Evolutionary conservation across 2,329 filamentous ascomycete genomes (phyloP), one percentile per base, ranked within the genome.

Genomic region (Talaromyces atroroseus): DNA sequence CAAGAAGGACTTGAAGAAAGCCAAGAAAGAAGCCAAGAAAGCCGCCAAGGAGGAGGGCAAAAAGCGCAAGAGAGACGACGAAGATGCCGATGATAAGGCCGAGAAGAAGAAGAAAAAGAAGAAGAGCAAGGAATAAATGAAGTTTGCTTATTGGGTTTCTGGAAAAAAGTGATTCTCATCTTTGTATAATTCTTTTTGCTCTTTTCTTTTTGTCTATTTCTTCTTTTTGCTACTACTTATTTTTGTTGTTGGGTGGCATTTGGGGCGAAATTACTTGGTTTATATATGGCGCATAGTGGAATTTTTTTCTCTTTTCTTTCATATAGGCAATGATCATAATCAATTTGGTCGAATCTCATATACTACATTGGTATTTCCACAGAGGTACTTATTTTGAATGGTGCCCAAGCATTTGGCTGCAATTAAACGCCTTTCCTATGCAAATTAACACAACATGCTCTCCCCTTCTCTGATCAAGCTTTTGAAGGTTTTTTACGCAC

Each of bases 1-100:
- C 78, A 90, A 90, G 80, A 90, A 89, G 76, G 85, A 89, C 48
- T 72, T 87, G 66, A 89, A 89, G 80, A 88, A 88, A 78, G 75
- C 81, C 58, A 84, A 82, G 74, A 88, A 87, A 75, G 82, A 79
- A 60, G 76, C 75, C 42, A 80, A 83, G 68, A 82, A 84, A 65
- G 78, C 77, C 16, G 73, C 74, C 49, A 74, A 76, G 47, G 74
- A 76, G 59, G 67, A 71, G 14, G 82, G 80, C 72, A 90, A 90
- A 82, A 89, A 90, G 82, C 82, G 86, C 70, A 88, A 89, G 77
- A 79, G 76, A 53, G 78, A 74, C 36, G 76, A 79, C n/a, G 58
- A 59, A 24, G 83, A 84, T 49, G 87, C 83, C 59, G 84, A 61
- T 24, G 68, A 73, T 63, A 70, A 85, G 62, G 69, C 73, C 18